phyloP scores from a whole-genome alignment of 768 basidiomycete species.

The Hebeloma cylindrosporum region DNA sequence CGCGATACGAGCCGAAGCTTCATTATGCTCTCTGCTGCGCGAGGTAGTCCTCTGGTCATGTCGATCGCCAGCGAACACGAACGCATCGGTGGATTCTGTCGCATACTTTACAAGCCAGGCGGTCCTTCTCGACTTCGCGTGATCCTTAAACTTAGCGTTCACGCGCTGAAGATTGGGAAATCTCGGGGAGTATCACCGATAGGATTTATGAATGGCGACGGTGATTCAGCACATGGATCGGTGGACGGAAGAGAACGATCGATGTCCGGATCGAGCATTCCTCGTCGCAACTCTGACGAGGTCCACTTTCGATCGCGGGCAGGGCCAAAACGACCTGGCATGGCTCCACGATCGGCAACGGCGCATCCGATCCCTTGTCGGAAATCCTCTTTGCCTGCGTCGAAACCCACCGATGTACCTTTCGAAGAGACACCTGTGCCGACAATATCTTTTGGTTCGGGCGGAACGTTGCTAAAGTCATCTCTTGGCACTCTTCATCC shows the following conservation, averaged over 20 bases:
- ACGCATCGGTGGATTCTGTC: conserved; percentile 81
- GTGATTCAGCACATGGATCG: conserved; percentile 10
- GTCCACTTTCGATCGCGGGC: conserved; percentile 17
- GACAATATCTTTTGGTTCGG: conserved; percentile 54
- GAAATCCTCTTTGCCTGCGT: conserved; percentile 35
- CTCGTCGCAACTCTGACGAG: conserved; percentile 48
- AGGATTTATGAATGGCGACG: conserved; percentile 8
- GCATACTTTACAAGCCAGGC: conserved; percentile 86
- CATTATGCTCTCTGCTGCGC: conserved; percentile 70
- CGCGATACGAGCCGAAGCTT: conserved; percentile 64
- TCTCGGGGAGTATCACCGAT: conserved; percentile 27
- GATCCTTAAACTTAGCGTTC: conserved; percentile 62
- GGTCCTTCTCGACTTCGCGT: conserved; percentile 75
- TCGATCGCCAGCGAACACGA: conserved; percentile 70
- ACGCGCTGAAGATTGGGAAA: conserved; percentile 51
- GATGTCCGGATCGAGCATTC: conserved; percentile 12
- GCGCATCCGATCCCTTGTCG: conserved; percentile 37
- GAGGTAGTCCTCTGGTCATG: conserved; percentile 65
- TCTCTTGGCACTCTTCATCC: conserved; percentile 55
- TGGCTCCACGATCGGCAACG: conserved; percentile 55
- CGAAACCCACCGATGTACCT: conserved; percentile 27
- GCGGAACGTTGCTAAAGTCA: conserved; percentile 69
- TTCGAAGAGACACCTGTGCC: conserved; percentile 33
- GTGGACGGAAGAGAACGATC: conserved; percentile 9
- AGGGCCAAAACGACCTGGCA: conserved; percentile 41